phyloP scores from a whole-genome alignment of 2,329 filamentous ascomycete species.

The Colletotrichum navitas region DNA sequence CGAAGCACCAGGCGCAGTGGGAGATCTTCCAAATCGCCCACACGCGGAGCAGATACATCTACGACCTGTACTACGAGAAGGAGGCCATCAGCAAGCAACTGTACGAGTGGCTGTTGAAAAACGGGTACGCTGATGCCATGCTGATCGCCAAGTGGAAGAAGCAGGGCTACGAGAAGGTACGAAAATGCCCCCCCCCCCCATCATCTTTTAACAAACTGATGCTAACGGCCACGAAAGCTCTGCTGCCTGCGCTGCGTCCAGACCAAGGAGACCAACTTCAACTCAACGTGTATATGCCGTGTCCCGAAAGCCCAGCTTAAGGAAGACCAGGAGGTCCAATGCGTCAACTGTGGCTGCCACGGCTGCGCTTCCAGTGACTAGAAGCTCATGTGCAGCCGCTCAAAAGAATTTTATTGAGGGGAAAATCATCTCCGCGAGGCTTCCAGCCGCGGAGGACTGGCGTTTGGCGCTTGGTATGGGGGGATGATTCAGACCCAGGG shows the following conservation, averaged over 20 bases:
- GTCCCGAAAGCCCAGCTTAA: conserved; percentile 92
- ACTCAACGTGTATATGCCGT: conserved; percentile 95
- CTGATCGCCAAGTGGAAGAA: conserved; percentile 99
- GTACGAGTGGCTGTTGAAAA: conserved; percentile 97
- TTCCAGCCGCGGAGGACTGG: conserved; percentile 24
- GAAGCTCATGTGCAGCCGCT: background rate
- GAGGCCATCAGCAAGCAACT: conserved; percentile 92
- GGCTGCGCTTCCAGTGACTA: conserved; percentile 90
- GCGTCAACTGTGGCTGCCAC: conserved; percentile 93
- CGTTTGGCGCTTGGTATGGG: conserved; percentile 36
- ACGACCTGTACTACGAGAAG: conserved; percentile 98
- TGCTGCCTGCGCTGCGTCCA: conserved; percentile 97
- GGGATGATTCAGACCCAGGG: conserved; percentile 4
- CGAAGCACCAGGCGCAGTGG: conserved; percentile 93
- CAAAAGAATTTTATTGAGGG: background rate
- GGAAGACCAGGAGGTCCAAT: conserved; percentile 90
- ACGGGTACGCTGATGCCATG: conserved; percentile 93
- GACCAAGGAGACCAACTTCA: conserved; percentile 99
- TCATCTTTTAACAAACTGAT: conserved; percentile 29
- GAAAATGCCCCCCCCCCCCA: conserved; percentile 47
- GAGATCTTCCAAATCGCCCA: conserved; percentile 98
- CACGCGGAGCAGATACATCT: conserved; percentile 92
- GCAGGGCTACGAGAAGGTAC: conserved; percentile 95
- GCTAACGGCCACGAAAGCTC: conserved; percentile 64
- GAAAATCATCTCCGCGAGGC: background rate